Base-by-base conservation (phyloP, 164 flowering plant genomes). In the Liriodendron chinense region DNA sequence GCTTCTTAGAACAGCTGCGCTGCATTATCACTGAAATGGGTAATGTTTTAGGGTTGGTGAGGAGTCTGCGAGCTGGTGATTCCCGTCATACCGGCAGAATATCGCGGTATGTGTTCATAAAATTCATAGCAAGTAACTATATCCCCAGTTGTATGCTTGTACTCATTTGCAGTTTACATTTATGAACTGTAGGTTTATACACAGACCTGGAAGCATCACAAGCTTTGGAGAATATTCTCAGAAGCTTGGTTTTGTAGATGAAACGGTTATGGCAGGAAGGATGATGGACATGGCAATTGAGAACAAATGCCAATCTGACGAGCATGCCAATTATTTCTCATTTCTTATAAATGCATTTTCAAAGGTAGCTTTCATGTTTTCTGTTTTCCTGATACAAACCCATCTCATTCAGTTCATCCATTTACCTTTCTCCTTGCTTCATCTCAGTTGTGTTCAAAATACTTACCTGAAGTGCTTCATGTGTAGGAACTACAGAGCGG, bases 41-140 rank as follows among this genome's bases (percentile, higher is more conserved):
- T 69, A 81, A 78, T 65, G 78, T 61, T 20, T 72, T 81, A 26
- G 83, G 83, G 67, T 70, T 81, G 47, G 63, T 73, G 66, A 72
- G 79, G 74, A 76, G 74, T 28, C 72, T 81, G 21, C 69, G 26
- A 53, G 73, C 83, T 43, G 83, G 81, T 48, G 49, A 50, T 76
- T 75, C 65, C 5, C 77, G 68, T 57, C 79, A 81, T 66, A n/a
- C 56, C 56, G 24, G 53, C 69, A 76, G 47, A 57, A 47, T 73
- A 22, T 75, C 81, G 47, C 74, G 77, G 83, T 81, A 78, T 56
- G 77, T 12, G 13, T 50, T 63, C 21, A 9, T 64, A 50, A 50
- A 50, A 65, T 47, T 65, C 18, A 16, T 53, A 53, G 18, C 18
- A 2, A 53, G 18, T 10, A 2, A 12, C 59, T 16, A 12, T 53